These are phyloP conservation scores for Trichoderma harzianum DNA, from an alignment of 2,329 filamentous ascomycete species.

Conservation along the genomic window DNA sequence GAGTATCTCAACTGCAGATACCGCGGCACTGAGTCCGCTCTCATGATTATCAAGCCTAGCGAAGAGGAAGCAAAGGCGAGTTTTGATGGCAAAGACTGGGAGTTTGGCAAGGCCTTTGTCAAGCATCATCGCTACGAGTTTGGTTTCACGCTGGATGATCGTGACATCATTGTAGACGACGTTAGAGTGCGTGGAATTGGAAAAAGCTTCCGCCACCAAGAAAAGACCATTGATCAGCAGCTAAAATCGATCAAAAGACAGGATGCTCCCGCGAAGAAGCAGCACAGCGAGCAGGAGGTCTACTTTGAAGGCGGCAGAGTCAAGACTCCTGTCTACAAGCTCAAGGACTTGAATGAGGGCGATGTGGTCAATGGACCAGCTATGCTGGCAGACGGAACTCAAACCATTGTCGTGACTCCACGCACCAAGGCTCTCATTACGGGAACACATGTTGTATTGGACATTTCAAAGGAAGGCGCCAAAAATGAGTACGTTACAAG, in stretches of 20 bases:
- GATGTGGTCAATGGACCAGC: slow-evolving; percentile 75
- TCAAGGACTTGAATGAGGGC: slow-evolving; percentile 69
- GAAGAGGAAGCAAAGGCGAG: slow-evolving; percentile 57
- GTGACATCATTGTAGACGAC: slow-evolving; percentile 88
- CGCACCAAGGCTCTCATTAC: slow-evolving; percentile 72
- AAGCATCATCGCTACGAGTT: slow-evolving; percentile 90
- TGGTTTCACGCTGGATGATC: slow-evolving; percentile 78
- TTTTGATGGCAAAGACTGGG: slow-evolving; percentile 68
- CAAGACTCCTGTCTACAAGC: slow-evolving; percentile 78
- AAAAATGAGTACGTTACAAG: slow-evolving; percentile 31
- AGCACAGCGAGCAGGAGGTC: slow-evolving; percentile 64
- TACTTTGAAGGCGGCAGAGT: slow-evolving; percentile 81
- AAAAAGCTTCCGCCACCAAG: slow-evolving; percentile 76
- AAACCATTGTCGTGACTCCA: slow-evolving; percentile 88
- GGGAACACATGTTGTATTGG: slow-evolving; percentile 84
- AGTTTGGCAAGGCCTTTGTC: slow-evolving; percentile 79
- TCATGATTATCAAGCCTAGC: slow-evolving; percentile 80
- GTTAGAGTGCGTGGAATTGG: slow-evolving; percentile 85
- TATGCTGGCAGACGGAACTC: slow-evolving; percentile 81
- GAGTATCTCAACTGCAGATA: slow-evolving; percentile 95
- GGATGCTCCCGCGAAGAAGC: slow-evolving; percentile 55
- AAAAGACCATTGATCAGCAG: slow-evolving; percentile 82
- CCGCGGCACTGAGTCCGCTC: slow-evolving; percentile 81
- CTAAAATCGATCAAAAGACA: slow-evolving; percentile 65
- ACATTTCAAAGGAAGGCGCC: slow-evolving; percentile 60